Conservation (phyloP, 139 green algal genomes). For the Chlorella sp. region DNA sequence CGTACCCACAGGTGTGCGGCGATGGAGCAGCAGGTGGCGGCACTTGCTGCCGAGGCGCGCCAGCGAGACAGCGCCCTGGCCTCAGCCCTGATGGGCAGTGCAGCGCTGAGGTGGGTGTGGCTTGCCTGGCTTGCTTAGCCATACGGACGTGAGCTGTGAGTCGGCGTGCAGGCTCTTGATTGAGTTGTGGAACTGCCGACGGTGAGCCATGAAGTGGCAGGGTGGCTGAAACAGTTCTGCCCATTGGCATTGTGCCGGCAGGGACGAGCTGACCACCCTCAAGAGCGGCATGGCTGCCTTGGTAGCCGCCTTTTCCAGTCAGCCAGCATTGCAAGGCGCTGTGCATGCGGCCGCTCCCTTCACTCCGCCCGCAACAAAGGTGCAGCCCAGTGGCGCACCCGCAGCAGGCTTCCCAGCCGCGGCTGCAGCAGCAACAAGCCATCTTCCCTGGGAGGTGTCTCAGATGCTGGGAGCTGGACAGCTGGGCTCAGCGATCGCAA, state of each 20-base stretch:
- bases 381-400: not conserved
- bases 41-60: not conserved
- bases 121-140: too few species aligned
- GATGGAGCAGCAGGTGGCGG: constrained; percentile 17
- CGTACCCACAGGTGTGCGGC: not conserved
- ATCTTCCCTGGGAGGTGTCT: too few species aligned
- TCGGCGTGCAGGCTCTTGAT: too few species aligned
- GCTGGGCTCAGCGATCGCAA: too few species aligned
- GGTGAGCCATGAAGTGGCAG: too few species aligned
- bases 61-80: constrained; percentile 26
- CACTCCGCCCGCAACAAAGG: too few species aligned
- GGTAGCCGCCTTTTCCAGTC: not conserved
- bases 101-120: not conserved
- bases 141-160: too few species aligned
- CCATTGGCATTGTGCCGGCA: too few species aligned
- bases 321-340: not conserved
- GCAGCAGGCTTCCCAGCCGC: not conserved
- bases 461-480: too few species aligned
- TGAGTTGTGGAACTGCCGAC: too few species aligned
- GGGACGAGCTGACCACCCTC: not conserved
- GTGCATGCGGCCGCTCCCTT: too few species aligned
- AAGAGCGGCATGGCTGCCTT: not conserved
- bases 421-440: not conserved
- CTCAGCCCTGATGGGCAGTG: not conserved
- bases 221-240: too few species aligned